Conservation (phyloP, 2,329 filamentous ascomycete genomes). For the Microdochium trichocladiopsis region DNA sequence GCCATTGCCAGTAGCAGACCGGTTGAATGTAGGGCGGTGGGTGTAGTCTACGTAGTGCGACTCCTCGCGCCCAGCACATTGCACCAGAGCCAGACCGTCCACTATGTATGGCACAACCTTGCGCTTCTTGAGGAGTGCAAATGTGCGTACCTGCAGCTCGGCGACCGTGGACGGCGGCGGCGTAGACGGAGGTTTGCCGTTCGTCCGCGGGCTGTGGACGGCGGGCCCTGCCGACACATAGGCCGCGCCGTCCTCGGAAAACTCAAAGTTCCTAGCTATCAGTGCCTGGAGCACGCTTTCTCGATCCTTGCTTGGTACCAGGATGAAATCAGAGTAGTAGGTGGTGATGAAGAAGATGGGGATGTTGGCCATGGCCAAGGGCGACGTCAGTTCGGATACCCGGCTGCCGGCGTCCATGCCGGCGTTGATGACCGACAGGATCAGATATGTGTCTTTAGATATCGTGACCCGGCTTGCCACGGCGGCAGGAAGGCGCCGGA, state of each 20-base stretch:
- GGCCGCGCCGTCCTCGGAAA: slow-evolving; percentile 63
- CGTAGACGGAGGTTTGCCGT: slow-evolving; percentile 49
- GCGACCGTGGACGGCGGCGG: slow-evolving; percentile 71
- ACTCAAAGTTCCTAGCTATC: slow-evolving; percentile 73
- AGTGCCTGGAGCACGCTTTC: slow-evolving; percentile 70
- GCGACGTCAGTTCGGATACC: slow-evolving; percentile 85
- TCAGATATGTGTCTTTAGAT: slow-evolving; percentile 76
- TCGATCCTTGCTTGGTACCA: slow-evolving; percentile 73
- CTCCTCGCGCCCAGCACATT: slow-evolving; percentile 64
- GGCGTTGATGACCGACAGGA: slow-evolving; percentile 83
- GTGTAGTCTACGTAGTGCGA: slow-evolving; percentile 31
- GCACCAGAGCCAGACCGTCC: slow-evolving; percentile 62
- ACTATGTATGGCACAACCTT: slow-evolving; percentile 69
- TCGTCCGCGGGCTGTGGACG: slow-evolving; percentile 20
- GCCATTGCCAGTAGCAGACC: slow-evolving; percentile 12
- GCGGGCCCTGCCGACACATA: slow-evolving; percentile 55
- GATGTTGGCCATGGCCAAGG: slow-evolving; percentile 84
- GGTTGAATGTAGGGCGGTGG: slow-evolving; percentile 22
- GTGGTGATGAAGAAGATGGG: slow-evolving; percentile 98
- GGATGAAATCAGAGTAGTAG: slow-evolving; percentile 95
- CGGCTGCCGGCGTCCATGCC: slow-evolving; percentile 86
- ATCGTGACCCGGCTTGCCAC: slow-evolving; percentile 56
- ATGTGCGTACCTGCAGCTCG: slow-evolving; percentile 78
- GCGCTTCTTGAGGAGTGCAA: slow-evolving; percentile 71
- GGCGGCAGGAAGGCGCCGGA: slow-evolving; percentile 53